A percentile compares a stretch with the other conserved stretches of the same genome.
phyloP scores from a whole-genome alignment of 306 rosid species.

The Gastrolobium bilobum region DNA sequence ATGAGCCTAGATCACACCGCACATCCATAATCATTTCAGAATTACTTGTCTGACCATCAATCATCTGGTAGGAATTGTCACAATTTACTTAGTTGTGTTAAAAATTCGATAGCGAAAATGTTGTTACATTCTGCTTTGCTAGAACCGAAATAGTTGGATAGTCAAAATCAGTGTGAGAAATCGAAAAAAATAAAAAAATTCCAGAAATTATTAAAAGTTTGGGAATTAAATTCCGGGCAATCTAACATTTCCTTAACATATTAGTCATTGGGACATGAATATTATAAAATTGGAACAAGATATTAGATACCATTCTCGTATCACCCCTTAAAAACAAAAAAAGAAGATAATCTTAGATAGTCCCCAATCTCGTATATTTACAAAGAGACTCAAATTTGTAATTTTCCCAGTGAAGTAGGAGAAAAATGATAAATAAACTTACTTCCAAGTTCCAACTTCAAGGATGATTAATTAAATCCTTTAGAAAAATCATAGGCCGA shows the following conservation, averaged over 20 bases:
- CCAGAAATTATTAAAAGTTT: neutral
- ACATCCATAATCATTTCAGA: neutral
- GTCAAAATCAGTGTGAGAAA: no score
- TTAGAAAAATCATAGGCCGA: neutral
- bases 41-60: neutral
- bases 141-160: no score
- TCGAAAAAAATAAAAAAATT: no score
- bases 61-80: no score
- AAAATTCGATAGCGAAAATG: no score
- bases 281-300: neutral
- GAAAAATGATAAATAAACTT: neutral
- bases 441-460: conserved; percentile 16
- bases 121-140: no score
- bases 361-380: neutral
- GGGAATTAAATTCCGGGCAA: neutral
- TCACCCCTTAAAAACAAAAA: neutral
- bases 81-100: no score
- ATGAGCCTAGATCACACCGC: neutral
- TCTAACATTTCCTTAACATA: neutral
- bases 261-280: neutral
- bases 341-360: neutral
- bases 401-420: conserved; percentile 1
- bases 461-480: neutral
- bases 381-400: neutral
- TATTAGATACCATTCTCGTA: neutral